Evolutionary conservation across 805 yeast genomes (phyloP).

Genomic region (Myxozyma vanderwaltii): DNA sequence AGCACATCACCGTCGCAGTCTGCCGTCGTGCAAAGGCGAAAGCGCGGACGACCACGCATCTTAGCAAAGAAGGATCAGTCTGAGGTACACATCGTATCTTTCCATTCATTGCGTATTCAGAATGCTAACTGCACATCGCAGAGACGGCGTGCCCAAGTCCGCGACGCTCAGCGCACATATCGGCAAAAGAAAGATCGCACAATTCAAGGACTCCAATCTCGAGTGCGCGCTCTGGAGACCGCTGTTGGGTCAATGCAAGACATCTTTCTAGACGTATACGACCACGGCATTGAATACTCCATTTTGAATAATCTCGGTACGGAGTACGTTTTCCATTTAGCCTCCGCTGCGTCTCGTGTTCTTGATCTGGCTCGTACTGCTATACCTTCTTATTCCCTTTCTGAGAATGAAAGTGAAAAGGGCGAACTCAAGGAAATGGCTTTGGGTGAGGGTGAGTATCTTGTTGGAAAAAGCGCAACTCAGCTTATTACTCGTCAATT

Average conservation of each 20-base stretch:
- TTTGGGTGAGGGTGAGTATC: not conserved
- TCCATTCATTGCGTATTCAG: not conserved
- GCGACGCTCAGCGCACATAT: constrained; percentile 25
- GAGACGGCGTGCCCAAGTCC: constrained; percentile 22
- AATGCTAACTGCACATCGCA: not conserved
- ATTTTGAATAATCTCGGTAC: not conserved
- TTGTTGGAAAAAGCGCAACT: not conserved
- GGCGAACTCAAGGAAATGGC: not conserved
- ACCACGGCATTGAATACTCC: constrained; percentile 11
- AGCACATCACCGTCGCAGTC: not conserved
- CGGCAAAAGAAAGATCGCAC: constrained; percentile 21
- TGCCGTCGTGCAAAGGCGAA: not conserved
- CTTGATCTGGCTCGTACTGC: constrained; percentile 6
- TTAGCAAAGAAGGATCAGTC: not conserved
- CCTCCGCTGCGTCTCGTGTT: constrained; percentile 9
- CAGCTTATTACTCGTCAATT: not conserved
- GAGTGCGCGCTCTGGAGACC: constrained; percentile 7
- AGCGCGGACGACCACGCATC: constrained; percentile 5
- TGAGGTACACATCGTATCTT: not conserved
- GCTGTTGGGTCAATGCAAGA: constrained; percentile 13
- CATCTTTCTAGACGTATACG: constrained; percentile 14
- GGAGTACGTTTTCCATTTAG: constrained; percentile 1
- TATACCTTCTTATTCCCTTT: not conserved
- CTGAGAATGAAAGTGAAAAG: not conserved
- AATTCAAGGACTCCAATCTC: constrained; percentile 10